phyloP scores from a whole-genome alignment of 2,329 filamentous ascomycete genomes.

The Pseudogymnoascus sp. region DNA sequence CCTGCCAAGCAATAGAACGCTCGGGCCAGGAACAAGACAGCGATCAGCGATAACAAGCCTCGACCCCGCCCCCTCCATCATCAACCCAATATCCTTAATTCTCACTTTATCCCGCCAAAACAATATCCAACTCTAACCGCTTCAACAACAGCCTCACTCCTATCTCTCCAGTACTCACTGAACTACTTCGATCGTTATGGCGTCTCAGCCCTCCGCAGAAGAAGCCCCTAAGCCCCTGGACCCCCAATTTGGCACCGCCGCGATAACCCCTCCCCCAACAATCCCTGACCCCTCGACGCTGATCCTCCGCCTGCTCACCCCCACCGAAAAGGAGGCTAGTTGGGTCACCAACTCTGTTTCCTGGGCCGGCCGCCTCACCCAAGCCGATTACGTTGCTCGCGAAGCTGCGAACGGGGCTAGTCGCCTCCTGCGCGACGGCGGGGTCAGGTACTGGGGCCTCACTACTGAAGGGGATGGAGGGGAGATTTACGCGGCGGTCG shows the following conservation, averaged over 20 bases:
- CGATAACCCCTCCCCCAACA: neutral
- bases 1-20: neutral
- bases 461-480: neutral
- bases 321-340: neutral
- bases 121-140: neutral
- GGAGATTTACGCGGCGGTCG: neutral
- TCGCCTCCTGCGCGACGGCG: neutral
- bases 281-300: neutral
- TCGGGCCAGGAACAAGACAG: neutral
- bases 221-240: neutral
- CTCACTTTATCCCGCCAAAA: neutral
- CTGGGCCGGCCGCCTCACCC: neutral
- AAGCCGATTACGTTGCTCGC: neutral
- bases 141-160: neutral
- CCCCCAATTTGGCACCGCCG: neutral
- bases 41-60: neutral
- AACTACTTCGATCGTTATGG: neutral
- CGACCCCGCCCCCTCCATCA: neutral
- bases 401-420: neutral
- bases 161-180: neutral
- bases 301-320: neutral
- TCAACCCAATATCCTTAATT: neutral
- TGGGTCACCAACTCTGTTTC: neutral
- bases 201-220: neutral
- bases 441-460: neutral